Evolutionary conservation across 306 rosid species (phyloP).

Genomic region (Biancaea sappan): DNA sequence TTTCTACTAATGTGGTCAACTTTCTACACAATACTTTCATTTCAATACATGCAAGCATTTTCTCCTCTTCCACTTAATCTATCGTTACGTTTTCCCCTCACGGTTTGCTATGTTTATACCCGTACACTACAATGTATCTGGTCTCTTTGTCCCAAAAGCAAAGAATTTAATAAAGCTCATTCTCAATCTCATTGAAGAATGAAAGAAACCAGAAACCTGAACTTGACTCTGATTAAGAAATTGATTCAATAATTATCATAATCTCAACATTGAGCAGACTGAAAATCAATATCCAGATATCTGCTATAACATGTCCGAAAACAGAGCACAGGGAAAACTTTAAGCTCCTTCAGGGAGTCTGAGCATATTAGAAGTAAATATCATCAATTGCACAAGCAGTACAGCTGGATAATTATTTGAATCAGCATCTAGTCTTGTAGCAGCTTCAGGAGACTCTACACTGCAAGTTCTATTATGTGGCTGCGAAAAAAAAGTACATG

Average conservation of each 20-base stretch:
- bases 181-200: not conserved
- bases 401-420: slow-evolving; percentile 6
- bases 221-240: slow-evolving; percentile 4
- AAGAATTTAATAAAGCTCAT: not conserved
- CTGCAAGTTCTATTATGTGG: not conserved
- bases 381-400: slow-evolving; percentile 25
- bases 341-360: slow-evolving; percentile 24
- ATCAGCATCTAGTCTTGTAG: slow-evolving; percentile 10
- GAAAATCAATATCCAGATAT: slow-evolving; percentile 10
- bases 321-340: slow-evolving; percentile 1
- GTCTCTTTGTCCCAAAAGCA: not conserved
- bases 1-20: no score
- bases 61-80: no score
- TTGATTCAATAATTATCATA: not conserved
- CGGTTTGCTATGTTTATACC: no score
- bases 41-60: no score
- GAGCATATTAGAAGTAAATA: slow-evolving; percentile 33
- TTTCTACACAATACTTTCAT: no score
- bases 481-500: not conserved
- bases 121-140: no score
- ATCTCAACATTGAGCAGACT: slow-evolving; percentile 22
- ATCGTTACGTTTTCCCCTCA: no score
- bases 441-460: slow-evolving; percentile 5
- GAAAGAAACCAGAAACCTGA: slow-evolving; percentile 1
- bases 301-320: slow-evolving; percentile 28